Percentiles rank a stretch among this genome's conserved stretches.
phyloP scores from a whole-genome alignment of 169 alveolate species.

The Eimeria praecox region DNA sequence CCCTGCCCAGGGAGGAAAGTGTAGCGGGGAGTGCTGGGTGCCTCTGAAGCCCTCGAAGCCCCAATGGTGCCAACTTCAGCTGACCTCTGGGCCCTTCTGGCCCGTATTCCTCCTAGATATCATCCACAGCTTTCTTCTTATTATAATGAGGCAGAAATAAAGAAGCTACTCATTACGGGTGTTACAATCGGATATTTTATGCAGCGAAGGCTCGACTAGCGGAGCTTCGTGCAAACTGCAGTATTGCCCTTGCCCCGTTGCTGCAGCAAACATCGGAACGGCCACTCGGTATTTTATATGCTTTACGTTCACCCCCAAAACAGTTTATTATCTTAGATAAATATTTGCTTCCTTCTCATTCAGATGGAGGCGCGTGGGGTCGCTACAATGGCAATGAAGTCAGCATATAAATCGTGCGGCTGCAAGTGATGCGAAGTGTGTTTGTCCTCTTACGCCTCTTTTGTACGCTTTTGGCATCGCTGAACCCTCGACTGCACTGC shows the following conservation, averaged over 20 bases:
- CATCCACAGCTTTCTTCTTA: neutral
- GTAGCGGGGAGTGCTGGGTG: neutral
- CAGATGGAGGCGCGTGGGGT: no score
- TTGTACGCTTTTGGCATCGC: no score
- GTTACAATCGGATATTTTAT: neutral
- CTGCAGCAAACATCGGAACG: no score
- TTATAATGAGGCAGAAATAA: neutral
- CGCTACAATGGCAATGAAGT: no score
- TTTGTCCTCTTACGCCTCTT: no score
- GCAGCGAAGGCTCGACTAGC: constrained; percentile 10
- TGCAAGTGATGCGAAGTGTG: no score
- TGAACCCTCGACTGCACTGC: no score
- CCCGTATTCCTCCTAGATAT: neutral
- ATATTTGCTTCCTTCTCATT: no score
- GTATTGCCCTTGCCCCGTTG: neutral
- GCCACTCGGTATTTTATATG: no score
- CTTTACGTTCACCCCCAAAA: no score
- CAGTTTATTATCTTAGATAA: no score
- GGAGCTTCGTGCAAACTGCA: neutral
- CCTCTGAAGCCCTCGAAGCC: neutral
- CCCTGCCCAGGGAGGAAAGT: neutral
- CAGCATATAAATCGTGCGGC: no score
- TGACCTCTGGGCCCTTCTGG: neutral
- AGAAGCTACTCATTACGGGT: neutral
- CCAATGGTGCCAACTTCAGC: neutral